phyloP scores from a whole-genome alignment of 2,329 filamentous ascomycete species.

The Fusarium pseudograminearum region DNA sequence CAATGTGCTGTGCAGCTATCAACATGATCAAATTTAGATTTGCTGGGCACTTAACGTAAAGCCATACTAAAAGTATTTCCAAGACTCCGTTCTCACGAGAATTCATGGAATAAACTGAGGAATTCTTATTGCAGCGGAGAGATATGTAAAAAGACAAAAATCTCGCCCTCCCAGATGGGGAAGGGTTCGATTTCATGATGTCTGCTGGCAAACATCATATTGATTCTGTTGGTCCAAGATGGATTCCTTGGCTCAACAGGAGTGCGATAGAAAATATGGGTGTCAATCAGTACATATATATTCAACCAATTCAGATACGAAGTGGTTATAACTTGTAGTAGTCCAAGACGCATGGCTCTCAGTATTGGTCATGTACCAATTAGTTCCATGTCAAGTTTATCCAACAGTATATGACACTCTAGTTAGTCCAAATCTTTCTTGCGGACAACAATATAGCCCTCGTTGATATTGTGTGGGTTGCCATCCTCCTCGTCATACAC shows the following conservation, averaged over 20 bases:
- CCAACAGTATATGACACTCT: neutral
- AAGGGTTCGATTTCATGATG: conserved; percentile 6
- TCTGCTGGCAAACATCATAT: neutral
- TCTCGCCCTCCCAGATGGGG: neutral
- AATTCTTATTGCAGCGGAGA: neutral
- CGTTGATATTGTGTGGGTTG: conserved; percentile 59
- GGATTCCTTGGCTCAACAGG: neutral
- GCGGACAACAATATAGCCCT: conserved; percentile 67
- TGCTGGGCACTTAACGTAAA: neutral
- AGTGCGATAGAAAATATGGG: conserved; percentile 10
- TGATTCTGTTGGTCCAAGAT: neutral
- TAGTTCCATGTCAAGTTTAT: neutral
- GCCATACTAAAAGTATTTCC: neutral
- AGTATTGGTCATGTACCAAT: neutral
- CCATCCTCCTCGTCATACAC: conserved; percentile 66
- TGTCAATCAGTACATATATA: neutral
- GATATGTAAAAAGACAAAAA: conserved; percentile 6
- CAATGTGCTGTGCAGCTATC: neutral
- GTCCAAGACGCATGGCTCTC: neutral
- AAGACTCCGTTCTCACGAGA: neutral
- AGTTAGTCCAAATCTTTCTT: conserved; percentile 28
- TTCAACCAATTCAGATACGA: neutral
- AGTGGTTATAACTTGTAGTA: neutral
- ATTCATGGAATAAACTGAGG: neutral
- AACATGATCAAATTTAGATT: neutral